A percentile compares a stretch with the other conserved stretches of the same genome.
These are phyloP conservation scores for Clarireedia paspali DNA, from an alignment of 2,329 filamentous ascomycete species.

Conservation along the genomic window DNA sequence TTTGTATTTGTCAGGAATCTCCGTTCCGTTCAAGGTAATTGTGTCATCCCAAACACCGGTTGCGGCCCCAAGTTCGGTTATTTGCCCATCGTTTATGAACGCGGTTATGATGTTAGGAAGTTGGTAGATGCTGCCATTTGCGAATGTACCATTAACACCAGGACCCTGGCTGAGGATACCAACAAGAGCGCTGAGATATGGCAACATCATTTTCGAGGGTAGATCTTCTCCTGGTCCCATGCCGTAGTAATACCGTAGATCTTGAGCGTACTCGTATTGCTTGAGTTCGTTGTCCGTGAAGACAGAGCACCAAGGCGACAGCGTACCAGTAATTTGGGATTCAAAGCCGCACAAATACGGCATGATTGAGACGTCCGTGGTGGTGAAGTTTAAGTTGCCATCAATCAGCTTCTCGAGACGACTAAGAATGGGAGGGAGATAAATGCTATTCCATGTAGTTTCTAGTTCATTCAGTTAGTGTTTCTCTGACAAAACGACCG, in stretches of 20 bases:
- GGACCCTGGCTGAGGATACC: constrained; percentile 46
- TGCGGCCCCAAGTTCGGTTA: constrained; percentile 51
- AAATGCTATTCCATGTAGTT: background rate
- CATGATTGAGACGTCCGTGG: constrained; percentile 47
- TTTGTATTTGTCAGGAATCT: constrained; percentile 39
- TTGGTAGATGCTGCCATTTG: constrained; percentile 38
- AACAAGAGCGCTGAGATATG: constrained; percentile 48
- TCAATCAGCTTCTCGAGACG: background rate
- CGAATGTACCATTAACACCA: constrained; percentile 38
- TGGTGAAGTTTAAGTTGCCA: constrained; percentile 47
- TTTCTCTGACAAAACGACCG: background rate
- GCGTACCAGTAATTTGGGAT: constrained; percentile 53
- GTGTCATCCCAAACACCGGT: constrained; percentile 51
- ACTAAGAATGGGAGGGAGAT: constrained; percentile 1
- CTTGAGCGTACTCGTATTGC: constrained; percentile 60
- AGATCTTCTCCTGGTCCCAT: constrained; percentile 48
- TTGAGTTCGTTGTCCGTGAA: constrained; percentile 55
- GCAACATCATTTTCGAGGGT: constrained; percentile 52
- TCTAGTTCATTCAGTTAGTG: background rate
- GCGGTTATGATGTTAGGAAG: constrained; percentile 51
- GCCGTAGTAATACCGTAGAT: constrained; percentile 62
- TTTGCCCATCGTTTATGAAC: constrained; percentile 60
- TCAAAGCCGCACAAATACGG: constrained; percentile 68
- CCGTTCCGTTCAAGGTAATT: constrained; percentile 29
- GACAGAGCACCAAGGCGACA: constrained; percentile 55